Percentiles rank a stretch among this genome's conserved stretches.
Evolutionary conservation across 1,284 basidiomycete species (phyloP).

Genomic region (Schizophyllum commune): DNA sequence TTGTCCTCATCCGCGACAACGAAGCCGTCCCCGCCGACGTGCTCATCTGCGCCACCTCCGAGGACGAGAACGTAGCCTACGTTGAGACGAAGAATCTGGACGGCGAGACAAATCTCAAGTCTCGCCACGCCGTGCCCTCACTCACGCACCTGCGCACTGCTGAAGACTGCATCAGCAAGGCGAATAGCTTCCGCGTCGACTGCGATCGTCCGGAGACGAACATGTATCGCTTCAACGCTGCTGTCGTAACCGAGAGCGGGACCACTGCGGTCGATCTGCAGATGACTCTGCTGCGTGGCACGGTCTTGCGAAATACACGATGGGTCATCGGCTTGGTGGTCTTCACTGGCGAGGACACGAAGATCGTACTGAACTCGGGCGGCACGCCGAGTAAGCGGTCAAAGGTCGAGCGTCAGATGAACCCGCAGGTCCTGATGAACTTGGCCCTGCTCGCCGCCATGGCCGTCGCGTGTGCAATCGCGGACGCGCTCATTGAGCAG

Average conservation of each 20-base stretch:
- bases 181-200: constrained; percentile 65
- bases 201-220: constrained; percentile 87
- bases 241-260: constrained; percentile 36
- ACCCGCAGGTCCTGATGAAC: constrained; percentile 81
- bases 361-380: constrained; percentile 93
- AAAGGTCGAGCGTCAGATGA: constrained; percentile 93
- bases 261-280: constrained; percentile 69
- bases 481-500: constrained; percentile 77
- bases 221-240: constrained; percentile 91
- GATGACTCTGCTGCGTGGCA: constrained; percentile 83
- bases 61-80: constrained; percentile 95
- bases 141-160: constrained; percentile 72
- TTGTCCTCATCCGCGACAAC: constrained; percentile 85
- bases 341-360: constrained; percentile 88
- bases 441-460: constrained; percentile 76
- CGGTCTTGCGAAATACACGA: constrained; percentile 83
- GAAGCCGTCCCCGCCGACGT: constrained; percentile 92
- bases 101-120: constrained; percentile 98
- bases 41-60: constrained; percentile 91
- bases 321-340: constrained; percentile 92
- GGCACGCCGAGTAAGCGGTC: constrained; percentile 90
- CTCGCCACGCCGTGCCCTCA: constrained; percentile 73
- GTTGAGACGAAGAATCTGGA: constrained; percentile 99
- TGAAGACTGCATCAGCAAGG: constrained; percentile 30
- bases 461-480: constrained; percentile 81